Base-by-base conservation (phyloP, 2,329 filamentous ascomycete genomes). In the Emericellopsis cladophorae region DNA sequence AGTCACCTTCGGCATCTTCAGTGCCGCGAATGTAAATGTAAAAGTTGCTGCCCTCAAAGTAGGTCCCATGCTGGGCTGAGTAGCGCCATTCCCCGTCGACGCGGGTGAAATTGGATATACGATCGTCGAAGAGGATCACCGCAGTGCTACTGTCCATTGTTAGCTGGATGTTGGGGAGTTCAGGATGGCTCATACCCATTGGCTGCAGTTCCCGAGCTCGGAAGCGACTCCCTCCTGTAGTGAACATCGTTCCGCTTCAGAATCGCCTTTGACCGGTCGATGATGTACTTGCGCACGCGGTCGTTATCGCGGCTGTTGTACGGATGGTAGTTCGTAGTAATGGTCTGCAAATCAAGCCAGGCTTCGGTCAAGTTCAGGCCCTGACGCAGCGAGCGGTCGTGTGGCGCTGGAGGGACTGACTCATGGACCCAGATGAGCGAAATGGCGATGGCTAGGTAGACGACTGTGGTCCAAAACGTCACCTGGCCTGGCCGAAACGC, bases 21-120 rank as follows among this genome's bases (percentile, higher is more conserved):
- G 71, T 76, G 26, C 92, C 92, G 36, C 85, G 81, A 44, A 98
- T 84, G 53, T 95, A 95, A 31, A 95, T 80, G 46, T 95, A 81
- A 48, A 95, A 79, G 53, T 96, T 98, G 46, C 78, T 90, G 26
- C 87, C 85, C 61, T 96, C 89, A 51, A 94, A 95, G 56, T 96
- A 95, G 23, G 86, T 75, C 22, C 63, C 75, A 37, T 61, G 43
- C 16, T 62, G 59, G 14, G 50, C 51, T 7, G 43, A 44, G 26
- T 44, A 45, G 24, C 39, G 45, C 23, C 40, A 48, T 16, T 35
- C 44, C 39, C 51, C 50, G n/a, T 54, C 49, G 10, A 55, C 56
- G 35, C 77, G 77, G 31, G 88, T 92, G 41, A 85, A 74, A 54
- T 95, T 96, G 26, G 86, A 84, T 33, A 69, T 64, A 37, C 78